A percentile compares a stretch with the other conserved stretches of the same genome.
Evolutionary conservation across 345 rosid genomes (phyloP).

Genomic region (thale cress (Arabidopsis thaliana)): TAIR10.1 NC_003070.9:1153001-1153500

Average conservation of each 20-base stretch:
- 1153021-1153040: slow-evolving; percentile 68
- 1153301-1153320: slow-evolving; percentile 85
- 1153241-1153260: slow-evolving; percentile 91
- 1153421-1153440: slow-evolving; percentile 3
- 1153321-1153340: slow-evolving; percentile 88
- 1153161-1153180: not conserved
- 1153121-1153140: slow-evolving; percentile 63
- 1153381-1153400: not conserved
- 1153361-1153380: slow-evolving; percentile 2
- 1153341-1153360: slow-evolving; percentile 56
- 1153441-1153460: slow-evolving; percentile 9
- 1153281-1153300: slow-evolving; percentile 83
- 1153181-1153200: not conserved
- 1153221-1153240: slow-evolving; percentile 72
- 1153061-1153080: slow-evolving; percentile 96
- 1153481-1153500: not conserved
- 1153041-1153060: slow-evolving; percentile 95
- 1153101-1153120: slow-evolving; percentile 98
- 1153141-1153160: slow-evolving; percentile 9
- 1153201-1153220: slow-evolving; percentile 12
- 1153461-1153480: not conserved
- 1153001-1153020: slow-evolving; percentile 12
- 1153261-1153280: slow-evolving; percentile 89
- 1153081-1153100: slow-evolving; percentile 96
- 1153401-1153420: not conserved